Percentiles rank a stretch among this genome's conserved stretches.
These are phyloP conservation scores for Beauveria medogensis DNA, from an alignment of 2,329 filamentous ascomycete species.

Conservation along the genomic window DNA sequence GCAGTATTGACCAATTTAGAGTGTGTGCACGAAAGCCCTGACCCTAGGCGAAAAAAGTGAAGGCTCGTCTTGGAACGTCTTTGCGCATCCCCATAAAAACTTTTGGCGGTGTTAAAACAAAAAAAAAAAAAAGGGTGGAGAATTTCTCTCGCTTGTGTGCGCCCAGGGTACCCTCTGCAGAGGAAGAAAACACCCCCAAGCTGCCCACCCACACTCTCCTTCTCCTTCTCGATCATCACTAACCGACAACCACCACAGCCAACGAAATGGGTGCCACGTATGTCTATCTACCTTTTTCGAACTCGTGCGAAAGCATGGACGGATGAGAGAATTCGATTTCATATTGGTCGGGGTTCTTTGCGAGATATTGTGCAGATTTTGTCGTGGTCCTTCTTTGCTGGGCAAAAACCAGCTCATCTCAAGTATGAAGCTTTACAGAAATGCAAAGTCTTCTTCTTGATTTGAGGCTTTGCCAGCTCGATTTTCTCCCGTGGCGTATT, in stretches of 20 bases:
- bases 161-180: not conserved
- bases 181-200: constrained; percentile 3
- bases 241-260: constrained; percentile 29
- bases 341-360: constrained; percentile 30
- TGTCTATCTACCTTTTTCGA: constrained; percentile 33
- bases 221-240: constrained; percentile 25
- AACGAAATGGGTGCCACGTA: constrained; percentile 47
- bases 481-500: constrained; percentile 46
- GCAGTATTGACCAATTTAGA: constrained; percentile 24
- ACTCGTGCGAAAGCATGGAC: constrained; percentile 21
- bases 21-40: constrained; percentile 20
- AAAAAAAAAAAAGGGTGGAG: constrained; percentile 16
- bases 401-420: constrained; percentile 30
- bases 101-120: constrained; percentile 13
- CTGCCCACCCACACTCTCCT: not conserved
- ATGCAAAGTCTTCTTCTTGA: not conserved
- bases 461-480: constrained; percentile 57
- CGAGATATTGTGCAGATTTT: constrained; percentile 38
- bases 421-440: not conserved
- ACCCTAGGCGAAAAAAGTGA: constrained; percentile 19
- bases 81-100: not conserved
- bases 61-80: too few species aligned
- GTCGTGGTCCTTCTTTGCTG: constrained; percentile 79
- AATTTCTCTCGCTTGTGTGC: not conserved
- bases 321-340: constrained; percentile 19